These are phyloP conservation scores for Cladophialophora psammophila DNA, from an alignment of 2,329 filamentous ascomycete species.

Conservation along the genomic window DNA sequence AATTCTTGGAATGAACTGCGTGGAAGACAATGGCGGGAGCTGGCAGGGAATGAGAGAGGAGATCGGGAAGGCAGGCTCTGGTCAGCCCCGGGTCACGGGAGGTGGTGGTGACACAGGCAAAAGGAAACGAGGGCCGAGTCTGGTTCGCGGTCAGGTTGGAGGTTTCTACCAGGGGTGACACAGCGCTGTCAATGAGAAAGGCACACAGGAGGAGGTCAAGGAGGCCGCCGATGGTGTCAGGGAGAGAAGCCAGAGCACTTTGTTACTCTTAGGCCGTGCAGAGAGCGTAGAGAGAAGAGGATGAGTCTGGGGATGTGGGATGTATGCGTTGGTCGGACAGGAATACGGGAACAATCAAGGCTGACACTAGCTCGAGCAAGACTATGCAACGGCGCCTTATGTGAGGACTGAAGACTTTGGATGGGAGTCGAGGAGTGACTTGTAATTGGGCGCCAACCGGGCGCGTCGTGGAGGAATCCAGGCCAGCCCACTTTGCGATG, in stretches of 20 bases:
- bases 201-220: neutral
- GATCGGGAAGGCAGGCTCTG: slow-evolving; percentile 12
- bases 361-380: slow-evolving; percentile 21
- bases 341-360: slow-evolving; percentile 20
- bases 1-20: neutral
- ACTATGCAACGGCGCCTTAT: slow-evolving; percentile 21
- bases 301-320: slow-evolving; percentile 9
- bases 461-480: slow-evolving; percentile 22
- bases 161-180: slow-evolving; percentile 9
- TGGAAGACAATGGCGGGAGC: neutral
- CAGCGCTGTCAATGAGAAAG: slow-evolving; percentile 1
- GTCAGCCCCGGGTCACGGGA: slow-evolving; percentile 12
- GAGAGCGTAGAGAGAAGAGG: slow-evolving; percentile 5
- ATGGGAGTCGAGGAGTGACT: slow-evolving; percentile 10
- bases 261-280: slow-evolving; percentile 6
- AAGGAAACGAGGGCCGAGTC: slow-evolving; percentile 17
- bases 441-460: slow-evolving; percentile 27
- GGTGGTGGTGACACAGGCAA: slow-evolving; percentile 15
- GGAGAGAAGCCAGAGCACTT: slow-evolving; percentile 6
- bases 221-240: slow-evolving; percentile 4
- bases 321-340: slow-evolving; percentile 11
- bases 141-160: slow-evolving; percentile 17
- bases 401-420: slow-evolving; percentile 8
- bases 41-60: neutral
- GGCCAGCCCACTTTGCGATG: slow-evolving; percentile 17